A percentile compares a stretch with the other conserved stretches of the same genome.
Evolutionary conservation across 495 filamentous ascomycete genomes (phyloP).

Genomic region (Xylaria telfairii): DNA sequence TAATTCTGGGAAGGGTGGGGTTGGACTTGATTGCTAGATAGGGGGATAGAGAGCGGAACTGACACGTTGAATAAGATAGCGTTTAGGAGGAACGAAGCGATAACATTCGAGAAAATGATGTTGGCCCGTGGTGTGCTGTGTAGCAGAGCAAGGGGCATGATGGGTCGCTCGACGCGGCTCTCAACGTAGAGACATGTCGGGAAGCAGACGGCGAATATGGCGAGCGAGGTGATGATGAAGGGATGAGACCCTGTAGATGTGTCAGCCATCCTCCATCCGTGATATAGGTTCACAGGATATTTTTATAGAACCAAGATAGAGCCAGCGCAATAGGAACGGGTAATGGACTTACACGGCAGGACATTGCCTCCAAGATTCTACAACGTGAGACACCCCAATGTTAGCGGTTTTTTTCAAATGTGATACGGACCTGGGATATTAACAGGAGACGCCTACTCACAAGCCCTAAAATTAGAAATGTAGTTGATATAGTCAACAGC

Average conservation of each 20-base stretch:
- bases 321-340: not conserved
- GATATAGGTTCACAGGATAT: not conserved
- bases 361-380: slow-evolving; percentile 80
- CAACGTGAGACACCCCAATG: not conserved
- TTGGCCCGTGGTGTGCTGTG: slow-evolving; percentile 64
- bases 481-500: slow-evolving; percentile 67
- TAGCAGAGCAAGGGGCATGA: slow-evolving; percentile 74
- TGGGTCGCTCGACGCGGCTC: slow-evolving; percentile 63
- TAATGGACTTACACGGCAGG: slow-evolving; percentile 54
- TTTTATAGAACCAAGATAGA: not conserved
- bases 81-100: slow-evolving; percentile 67
- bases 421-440: not conserved
- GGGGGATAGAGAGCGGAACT: slow-evolving; percentile 14
- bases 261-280: not conserved
- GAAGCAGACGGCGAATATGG: slow-evolving; percentile 60
- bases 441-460: slow-evolving; percentile 39
- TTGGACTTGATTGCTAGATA: not conserved
- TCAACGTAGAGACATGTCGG: slow-evolving; percentile 69
- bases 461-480: slow-evolving; percentile 73
- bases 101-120: slow-evolving; percentile 74
- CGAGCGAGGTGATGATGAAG: slow-evolving; percentile 67
- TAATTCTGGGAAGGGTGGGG: too few relatives aligned
- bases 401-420: not conserved
- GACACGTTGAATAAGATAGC: slow-evolving; percentile 75
- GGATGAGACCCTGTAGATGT: slow-evolving; percentile 64